Base-by-base conservation (phyloP, 495 filamentous ascomycete species). In the Penicillium simplicissimum region DNA sequence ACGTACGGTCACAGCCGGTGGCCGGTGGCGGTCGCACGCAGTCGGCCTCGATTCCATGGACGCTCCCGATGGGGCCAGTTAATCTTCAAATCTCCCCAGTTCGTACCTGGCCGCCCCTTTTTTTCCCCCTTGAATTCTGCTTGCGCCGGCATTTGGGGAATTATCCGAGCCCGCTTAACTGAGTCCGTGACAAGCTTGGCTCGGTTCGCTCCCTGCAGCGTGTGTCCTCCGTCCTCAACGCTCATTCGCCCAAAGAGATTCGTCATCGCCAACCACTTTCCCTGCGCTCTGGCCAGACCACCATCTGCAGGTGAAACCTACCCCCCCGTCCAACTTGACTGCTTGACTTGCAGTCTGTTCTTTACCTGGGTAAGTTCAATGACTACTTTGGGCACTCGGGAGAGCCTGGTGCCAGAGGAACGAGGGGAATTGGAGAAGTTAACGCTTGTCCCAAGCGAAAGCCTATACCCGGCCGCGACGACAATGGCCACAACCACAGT, bases 401-500 rank as follows among this genome's bases (percentile, higher is more conserved):
- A 36, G 31, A 53, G 31, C 31, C 28, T 0, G 6, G 36, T 53
- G 33, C n/a, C 4, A 25, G 53, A 28, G 53, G 42, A 28, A 4
- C 36, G 35, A 40, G 53, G 19, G 14, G 53, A 55, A 40, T 10
- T 17, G 23, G 35, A 57, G 19, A 8, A 47, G 52, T 60, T 57
- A 57, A 66, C 51, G 11, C 52, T 36, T 38, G n/a, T 19, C 56
- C 40, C 34, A 45, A 49, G 34, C 31, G 33, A 51, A 33, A 42
- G 43, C 52, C 35, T 43, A 40, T 15, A 57, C 55, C 38, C 33
- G 17, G 25, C 43, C n/a, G 34, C 31, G 37, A 35, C 48, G 59
- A 67, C 59, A 52, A 79, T 81, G 79, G 75, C 75, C 37, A 80
- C 78, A 57, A 76, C 76, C 15, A 76, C 75, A 51, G 70, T 79